Percentiles rank a stretch among this genome's conserved stretches.
Conservation (phyloP, 179 eudicot genomes). For the Silene vulgaris region DNA sequence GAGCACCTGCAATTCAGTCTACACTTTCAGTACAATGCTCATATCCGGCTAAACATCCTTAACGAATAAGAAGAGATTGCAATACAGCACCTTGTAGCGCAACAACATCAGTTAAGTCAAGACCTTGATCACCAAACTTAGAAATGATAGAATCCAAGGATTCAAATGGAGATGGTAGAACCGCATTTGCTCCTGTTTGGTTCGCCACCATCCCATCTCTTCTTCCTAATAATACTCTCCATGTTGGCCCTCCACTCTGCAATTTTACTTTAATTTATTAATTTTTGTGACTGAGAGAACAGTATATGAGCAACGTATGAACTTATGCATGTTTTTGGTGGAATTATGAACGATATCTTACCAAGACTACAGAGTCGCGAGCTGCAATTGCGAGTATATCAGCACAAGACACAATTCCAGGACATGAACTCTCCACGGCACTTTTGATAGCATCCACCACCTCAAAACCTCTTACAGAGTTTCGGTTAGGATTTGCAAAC, state of each 20-base stretch:
- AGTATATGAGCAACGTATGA: too few relatives aligned
- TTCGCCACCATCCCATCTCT: conserved; percentile 75
- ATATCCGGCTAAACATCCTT: too few relatives aligned
- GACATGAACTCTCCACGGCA: conserved; percentile 66
- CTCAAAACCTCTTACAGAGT: conserved; percentile 68
- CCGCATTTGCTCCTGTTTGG: conserved; percentile 50
- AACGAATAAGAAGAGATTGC: not conserved
- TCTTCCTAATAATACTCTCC: conserved; percentile 72
- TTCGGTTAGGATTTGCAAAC: conserved; percentile 47
- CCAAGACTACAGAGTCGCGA: conserved; percentile 67
- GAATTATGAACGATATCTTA: conserved; percentile 24
- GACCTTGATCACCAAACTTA: conserved; percentile 55
- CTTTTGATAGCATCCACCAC: conserved; percentile 69
- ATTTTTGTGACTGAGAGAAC: too few relatives aligned
- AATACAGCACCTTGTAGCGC: conserved; percentile 54
- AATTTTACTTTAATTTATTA: not conserved
- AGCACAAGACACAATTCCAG: conserved; percentile 72
- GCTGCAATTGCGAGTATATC: conserved; percentile 78
- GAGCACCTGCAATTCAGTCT: conserved; percentile 43
- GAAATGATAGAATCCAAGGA: conserved; percentile 37
- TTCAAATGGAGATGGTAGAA: conserved; percentile 62
- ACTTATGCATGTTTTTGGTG: not conserved
- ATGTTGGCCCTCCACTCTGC: conserved; percentile 79
- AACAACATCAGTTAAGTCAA: conserved; percentile 63
- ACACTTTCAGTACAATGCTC: not conserved